phyloP scores from a whole-genome alignment of 495 filamentous ascomycete genomes.

The Astrothelium subdiscretum region DNA sequence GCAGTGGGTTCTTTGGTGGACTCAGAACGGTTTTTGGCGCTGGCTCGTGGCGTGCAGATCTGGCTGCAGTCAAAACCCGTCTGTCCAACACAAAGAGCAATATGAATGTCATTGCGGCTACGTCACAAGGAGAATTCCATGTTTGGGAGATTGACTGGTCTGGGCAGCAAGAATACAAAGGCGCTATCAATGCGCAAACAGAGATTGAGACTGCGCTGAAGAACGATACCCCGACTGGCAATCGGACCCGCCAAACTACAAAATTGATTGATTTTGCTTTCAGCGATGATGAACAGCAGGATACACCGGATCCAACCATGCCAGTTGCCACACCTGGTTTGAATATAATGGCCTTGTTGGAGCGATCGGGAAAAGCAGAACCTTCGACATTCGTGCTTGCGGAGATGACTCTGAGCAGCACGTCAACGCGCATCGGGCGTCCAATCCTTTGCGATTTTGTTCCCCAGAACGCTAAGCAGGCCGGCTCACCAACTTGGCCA shows the following conservation, averaged over 20 bases:
- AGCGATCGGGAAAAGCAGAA: constrained; percentile 5
- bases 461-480: neutral
- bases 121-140: constrained; percentile 60
- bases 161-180: constrained; percentile 48
- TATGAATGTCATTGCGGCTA: constrained; percentile 67
- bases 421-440: constrained; percentile 22
- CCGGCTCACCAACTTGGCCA: constrained; percentile 29
- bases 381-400: constrained; percentile 25
- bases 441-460: neutral
- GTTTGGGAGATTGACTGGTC: constrained; percentile 81
- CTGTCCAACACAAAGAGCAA: constrained; percentile 63
- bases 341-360: constrained; percentile 23
- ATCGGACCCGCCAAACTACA: neutral
- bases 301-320: neutral
- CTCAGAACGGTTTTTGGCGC: constrained; percentile 55
- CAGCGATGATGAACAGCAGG: neutral
- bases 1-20: constrained; percentile 62
- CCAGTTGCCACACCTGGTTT: constrained; percentile 11
- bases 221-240: neutral
- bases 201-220: constrained; percentile 20
- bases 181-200: constrained; percentile 39
- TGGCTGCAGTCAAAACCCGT: constrained; percentile 64
- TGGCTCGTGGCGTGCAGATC: constrained; percentile 54
- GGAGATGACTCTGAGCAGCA: constrained; percentile 26
- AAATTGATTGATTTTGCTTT: neutral